A percentile compares a stretch with the other conserved stretches of the same genome.
phyloP scores from a whole-genome alignment of 352 stramenopile species.

The Globisporangium nunn region DNA sequence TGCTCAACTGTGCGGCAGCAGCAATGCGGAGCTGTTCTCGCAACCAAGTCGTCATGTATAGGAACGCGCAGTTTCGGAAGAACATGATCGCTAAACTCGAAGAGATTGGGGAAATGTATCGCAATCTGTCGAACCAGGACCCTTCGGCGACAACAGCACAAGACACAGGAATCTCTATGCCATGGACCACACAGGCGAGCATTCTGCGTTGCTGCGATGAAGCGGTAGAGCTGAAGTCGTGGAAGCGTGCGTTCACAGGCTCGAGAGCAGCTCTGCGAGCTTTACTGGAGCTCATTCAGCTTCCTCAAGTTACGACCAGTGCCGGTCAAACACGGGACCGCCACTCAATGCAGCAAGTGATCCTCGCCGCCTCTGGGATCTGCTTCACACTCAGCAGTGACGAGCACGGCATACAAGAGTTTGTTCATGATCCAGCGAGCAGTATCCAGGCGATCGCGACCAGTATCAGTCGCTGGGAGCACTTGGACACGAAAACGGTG shows the following conservation, averaged over 20 bases:
- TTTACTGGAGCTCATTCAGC: conserved; percentile 19
- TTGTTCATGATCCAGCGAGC: conserved; percentile 4
- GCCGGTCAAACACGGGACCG: not conserved
- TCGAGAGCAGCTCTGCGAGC: conserved; percentile 12
- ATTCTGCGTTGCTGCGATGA: conserved; percentile 39
- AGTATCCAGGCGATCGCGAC: conserved; percentile 14
- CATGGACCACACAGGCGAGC: conserved; percentile 19
- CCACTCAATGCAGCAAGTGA: conserved; percentile 4
- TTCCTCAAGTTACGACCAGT: not conserved
- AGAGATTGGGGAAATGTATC: not conserved
- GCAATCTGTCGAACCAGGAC: not conserved
- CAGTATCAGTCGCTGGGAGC: not conserved
- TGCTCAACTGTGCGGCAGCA: conserved; percentile 40
- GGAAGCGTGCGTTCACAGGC: conserved; percentile 30
- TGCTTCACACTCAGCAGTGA: conserved; percentile 54
- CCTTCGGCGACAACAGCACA: not conserved
- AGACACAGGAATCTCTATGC: conserved; percentile 1
- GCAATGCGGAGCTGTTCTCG: conserved; percentile 27
- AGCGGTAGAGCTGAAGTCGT: conserved; percentile 46
- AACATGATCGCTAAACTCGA: conserved; percentile 13
- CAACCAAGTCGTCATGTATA: conserved; percentile 58
- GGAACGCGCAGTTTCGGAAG: conserved; percentile 25
- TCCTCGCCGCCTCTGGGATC: conserved; percentile 30
- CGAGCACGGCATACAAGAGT: conserved; percentile 16
- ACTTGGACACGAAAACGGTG: conserved; percentile 4